phyloP scores from a whole-genome alignment of 1,284 basidiomycete species.

The Meira nashicola region DNA sequence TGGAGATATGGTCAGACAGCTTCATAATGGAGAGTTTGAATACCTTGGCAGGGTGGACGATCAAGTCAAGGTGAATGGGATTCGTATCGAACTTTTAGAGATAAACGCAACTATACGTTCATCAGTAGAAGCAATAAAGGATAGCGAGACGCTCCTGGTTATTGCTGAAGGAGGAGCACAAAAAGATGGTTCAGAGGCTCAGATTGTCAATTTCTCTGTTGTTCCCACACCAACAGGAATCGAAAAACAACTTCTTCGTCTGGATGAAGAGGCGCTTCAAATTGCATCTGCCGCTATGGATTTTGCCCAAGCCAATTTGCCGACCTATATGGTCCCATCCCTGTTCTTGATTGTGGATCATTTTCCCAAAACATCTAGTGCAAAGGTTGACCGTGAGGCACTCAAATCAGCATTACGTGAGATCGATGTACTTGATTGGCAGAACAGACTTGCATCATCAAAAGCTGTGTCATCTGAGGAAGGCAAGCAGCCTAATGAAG shows the following conservation, averaged over 20 bases:
- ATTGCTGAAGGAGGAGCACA: slow-evolving; percentile 22
- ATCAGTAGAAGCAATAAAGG: slow-evolving; percentile 36
- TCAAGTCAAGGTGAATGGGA: slow-evolving; percentile 54
- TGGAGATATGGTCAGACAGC: slow-evolving; percentile 48
- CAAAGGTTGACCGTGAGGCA: slow-evolving; percentile 53
- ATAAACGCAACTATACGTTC: slow-evolving; percentile 53
- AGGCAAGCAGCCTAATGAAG: slow-evolving; percentile 13
- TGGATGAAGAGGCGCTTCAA: slow-evolving; percentile 28
- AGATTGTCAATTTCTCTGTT: slow-evolving; percentile 52
- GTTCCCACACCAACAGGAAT: slow-evolving; percentile 14
- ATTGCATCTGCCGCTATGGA: slow-evolving; percentile 26
- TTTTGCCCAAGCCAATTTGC: slow-evolving; percentile 23
- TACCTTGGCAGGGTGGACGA: slow-evolving; percentile 55
- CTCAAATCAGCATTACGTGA: slow-evolving; percentile 38
- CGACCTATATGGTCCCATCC: slow-evolving; percentile 50
- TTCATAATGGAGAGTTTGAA: slow-evolving; percentile 51
- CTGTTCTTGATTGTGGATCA: slow-evolving; percentile 50
- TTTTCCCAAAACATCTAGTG: slow-evolving; percentile 53
- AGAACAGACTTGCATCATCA: slow-evolving; percentile 26
- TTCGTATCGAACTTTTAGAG: slow-evolving; percentile 54
- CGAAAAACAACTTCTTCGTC: slow-evolving; percentile 23
- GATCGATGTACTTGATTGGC: slow-evolving; percentile 47
- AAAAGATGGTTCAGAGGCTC: slow-evolving; percentile 24
- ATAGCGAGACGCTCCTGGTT: slow-evolving; percentile 48
- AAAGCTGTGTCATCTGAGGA: slow-evolving; percentile 18